Evolutionary conservation across 345 rosid species (phyloP).

Genomic region (Lepidium didymum): DNA sequence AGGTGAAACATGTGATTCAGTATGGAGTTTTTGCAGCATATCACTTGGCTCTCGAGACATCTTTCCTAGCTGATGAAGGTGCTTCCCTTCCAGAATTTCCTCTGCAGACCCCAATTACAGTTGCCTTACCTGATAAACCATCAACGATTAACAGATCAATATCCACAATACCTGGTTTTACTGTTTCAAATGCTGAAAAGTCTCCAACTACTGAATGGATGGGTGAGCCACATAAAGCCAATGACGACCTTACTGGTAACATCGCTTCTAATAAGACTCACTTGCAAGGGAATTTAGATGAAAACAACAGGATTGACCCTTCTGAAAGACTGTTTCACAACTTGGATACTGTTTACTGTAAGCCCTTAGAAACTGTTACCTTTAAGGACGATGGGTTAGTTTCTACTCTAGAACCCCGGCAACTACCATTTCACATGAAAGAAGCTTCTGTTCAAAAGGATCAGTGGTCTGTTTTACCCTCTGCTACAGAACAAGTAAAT

Average conservation of each 20-base stretch:
- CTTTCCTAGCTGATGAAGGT: slow-evolving; percentile 94
- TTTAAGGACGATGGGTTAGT: slow-evolving; percentile 27
- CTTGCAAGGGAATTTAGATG: slow-evolving; percentile 25
- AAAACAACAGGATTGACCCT: slow-evolving; percentile 27
- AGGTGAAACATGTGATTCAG: slow-evolving; percentile 92
- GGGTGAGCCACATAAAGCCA: slow-evolving; percentile 39
- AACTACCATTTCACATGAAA: slow-evolving; percentile 10
- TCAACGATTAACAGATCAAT: slow-evolving; percentile 71
- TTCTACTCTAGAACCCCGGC: slow-evolving; percentile 31
- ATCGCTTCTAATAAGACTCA: slow-evolving; percentile 23
- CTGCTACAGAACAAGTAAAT: slow-evolving; percentile 19
- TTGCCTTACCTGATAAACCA: slow-evolving; percentile 79
- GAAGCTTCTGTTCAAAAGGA: slow-evolving; percentile 18
- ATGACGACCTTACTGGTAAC: slow-evolving; percentile 12
- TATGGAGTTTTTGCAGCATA: slow-evolving; percentile 99
- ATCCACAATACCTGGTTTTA: slow-evolving; percentile 82
- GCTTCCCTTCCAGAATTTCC: slow-evolving; percentile 93
- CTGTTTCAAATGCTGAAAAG: slow-evolving; percentile 35
- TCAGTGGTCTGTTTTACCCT: slow-evolving; percentile 19
- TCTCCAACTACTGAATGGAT: slow-evolving; percentile 33
- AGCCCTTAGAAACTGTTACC: slow-evolving; percentile 16
- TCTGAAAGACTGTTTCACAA: slow-evolving; percentile 16
- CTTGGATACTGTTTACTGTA: slow-evolving; percentile 16
- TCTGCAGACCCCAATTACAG: slow-evolving; percentile 73
- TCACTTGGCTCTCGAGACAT: slow-evolving; percentile 96